Conservation (phyloP, 106 monocot genomes). For the Acorus gramineus region DNA sequence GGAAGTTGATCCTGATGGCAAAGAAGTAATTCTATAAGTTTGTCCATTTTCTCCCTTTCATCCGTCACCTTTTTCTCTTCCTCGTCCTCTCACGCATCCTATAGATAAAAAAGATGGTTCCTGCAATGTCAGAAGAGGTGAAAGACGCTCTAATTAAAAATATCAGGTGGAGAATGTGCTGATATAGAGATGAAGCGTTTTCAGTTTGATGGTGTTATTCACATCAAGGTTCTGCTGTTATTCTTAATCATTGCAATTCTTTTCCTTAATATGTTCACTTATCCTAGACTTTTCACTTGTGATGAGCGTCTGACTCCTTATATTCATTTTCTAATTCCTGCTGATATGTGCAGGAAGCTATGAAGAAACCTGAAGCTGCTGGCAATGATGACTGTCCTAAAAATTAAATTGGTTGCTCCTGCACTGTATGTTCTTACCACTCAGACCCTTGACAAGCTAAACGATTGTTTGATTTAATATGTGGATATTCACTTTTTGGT, state of each 20-base stretch:
- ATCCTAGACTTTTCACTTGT: no score
- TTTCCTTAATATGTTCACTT: no score
- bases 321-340: no score
- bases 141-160: conserved; percentile 77
- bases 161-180: conserved; percentile 81
- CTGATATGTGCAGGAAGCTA: conserved; percentile 44
- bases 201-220: conserved; percentile 86
- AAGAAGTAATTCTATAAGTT: conserved; percentile 31
- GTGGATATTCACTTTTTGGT: background rate
- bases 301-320: no score
- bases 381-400: conserved; percentile 78
- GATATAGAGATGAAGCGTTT: conserved; percentile 92
- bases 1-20: conserved; percentile 71
- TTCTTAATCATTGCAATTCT: no score
- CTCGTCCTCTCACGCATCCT: no score
- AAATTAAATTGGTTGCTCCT: conserved; percentile 84
- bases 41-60: background rate
- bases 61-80: background rate
- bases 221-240: conserved; percentile 49
- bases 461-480: background rate
- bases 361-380: conserved; percentile 78
- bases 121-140: conserved; percentile 66
- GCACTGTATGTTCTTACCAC: conserved; percentile 92
- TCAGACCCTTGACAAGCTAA: conserved; percentile 89
- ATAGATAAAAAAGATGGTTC: conserved; percentile 56